These are phyloP conservation scores for Trichopus zeylanicus DNA, from an alignment of 116 monocot genomes.

Conservation along the genomic window DNA sequence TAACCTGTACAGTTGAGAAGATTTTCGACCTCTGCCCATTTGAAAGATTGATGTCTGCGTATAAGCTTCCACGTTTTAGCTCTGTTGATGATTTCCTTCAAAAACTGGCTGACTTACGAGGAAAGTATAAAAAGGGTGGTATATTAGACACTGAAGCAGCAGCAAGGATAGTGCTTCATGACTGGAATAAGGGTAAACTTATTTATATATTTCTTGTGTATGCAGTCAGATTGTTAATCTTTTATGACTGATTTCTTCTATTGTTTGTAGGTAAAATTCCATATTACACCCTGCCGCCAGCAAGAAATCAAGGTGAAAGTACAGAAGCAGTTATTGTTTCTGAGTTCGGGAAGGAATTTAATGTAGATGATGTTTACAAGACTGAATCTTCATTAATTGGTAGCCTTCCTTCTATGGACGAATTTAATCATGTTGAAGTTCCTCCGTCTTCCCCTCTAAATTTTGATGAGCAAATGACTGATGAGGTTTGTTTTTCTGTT, in stretches of 20 bases:
- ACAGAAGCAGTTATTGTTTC: constrained; percentile 39
- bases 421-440: constrained; percentile 73
- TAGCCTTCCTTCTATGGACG: constrained; percentile 57
- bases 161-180: constrained; percentile 92
- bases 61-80: constrained; percentile 66
- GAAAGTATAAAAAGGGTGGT: constrained; percentile 91
- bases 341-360: constrained; percentile 80
- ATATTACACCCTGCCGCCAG: constrained; percentile 85
- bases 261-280: constrained; percentile 70
- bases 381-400: constrained; percentile 68
- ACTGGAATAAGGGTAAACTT: constrained; percentile 94
- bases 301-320: constrained; percentile 27
- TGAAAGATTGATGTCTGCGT: constrained; percentile 68
- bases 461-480: constrained; percentile 65
- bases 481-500: constrained; percentile 50
- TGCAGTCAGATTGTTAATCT: not conserved
- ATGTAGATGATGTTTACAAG: constrained; percentile 82
- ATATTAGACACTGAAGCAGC: constrained; percentile 75
- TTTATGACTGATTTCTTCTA: not conserved
- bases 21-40: constrained; percentile 81
- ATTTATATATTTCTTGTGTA: not conserved
- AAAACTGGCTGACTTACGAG: constrained; percentile 73
- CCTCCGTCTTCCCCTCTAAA: constrained; percentile 44
- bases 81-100: constrained; percentile 86
- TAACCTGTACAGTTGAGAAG: constrained; percentile 62